Conservation (phyloP, 148 eudicot genomes). For the Rhododendron ovatum region DNA sequence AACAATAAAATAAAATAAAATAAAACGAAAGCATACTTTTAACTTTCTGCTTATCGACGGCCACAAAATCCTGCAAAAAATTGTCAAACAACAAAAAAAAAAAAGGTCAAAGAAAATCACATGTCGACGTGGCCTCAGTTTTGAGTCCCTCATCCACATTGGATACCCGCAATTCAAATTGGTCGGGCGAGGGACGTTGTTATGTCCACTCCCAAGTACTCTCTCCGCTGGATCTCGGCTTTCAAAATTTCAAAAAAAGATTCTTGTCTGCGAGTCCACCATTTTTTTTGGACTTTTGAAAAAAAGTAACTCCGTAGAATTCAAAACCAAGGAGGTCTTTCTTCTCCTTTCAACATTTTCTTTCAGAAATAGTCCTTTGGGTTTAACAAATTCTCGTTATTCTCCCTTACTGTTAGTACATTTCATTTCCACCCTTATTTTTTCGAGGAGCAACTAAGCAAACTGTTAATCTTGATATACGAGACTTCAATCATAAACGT, state of each 20-base stretch:
- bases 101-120: not conserved
- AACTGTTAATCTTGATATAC: too few species aligned
- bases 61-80: too few species aligned
- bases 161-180: conserved; percentile 14
- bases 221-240: not conserved
- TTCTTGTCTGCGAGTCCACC: not conserved
- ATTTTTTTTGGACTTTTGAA: not conserved
- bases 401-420: not conserved
- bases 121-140: not conserved
- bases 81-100: not conserved
- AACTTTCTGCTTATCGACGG: too few species aligned
- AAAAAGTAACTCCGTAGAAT: not conserved
- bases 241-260: conserved; percentile 11
- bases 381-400: not conserved
- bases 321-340: not conserved
- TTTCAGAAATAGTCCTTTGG: not conserved
- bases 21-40: too few species aligned
- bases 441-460: not conserved
- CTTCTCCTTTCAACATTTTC: not conserved
- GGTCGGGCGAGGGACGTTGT: not conserved
- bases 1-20: too few species aligned
- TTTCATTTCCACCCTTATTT: too few species aligned
- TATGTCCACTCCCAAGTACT: not conserved
- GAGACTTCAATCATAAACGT: too few species aligned
- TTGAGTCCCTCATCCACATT: not conserved